These are phyloP conservation scores for Cymbopogon citratus DNA, from an alignment of 176 grass and related monocot genomes.

Conservation along the genomic window DNA sequence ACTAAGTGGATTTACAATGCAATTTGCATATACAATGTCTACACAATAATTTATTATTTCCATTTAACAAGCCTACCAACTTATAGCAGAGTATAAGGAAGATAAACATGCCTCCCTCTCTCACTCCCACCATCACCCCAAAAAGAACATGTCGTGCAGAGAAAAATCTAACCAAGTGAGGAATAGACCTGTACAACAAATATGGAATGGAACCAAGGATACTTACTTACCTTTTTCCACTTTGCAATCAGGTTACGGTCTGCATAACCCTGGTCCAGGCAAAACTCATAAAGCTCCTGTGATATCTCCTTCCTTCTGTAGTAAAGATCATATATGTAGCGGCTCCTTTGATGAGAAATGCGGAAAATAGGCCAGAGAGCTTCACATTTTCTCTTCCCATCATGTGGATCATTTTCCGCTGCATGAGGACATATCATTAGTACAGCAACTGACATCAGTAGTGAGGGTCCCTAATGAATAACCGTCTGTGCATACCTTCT, in stretches of 20 bases:
- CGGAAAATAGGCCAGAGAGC: constrained; percentile 84
- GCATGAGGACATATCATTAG: neutral
- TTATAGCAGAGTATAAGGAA: neutral
- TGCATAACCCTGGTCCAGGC: constrained; percentile 77
- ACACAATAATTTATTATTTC: neutral
- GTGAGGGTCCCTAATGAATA: neutral
- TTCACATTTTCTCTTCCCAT: constrained; percentile 89
- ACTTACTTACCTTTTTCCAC: constrained; percentile 68
- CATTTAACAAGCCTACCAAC: neutral
- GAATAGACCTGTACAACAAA: neutral
- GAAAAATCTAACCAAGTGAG: neutral
- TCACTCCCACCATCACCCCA: neutral
- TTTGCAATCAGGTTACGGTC: constrained; percentile 92
- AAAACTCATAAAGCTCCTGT: constrained; percentile 77
- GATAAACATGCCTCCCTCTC: neutral
- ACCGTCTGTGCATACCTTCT: constrained; percentile 39
- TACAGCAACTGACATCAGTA: neutral
- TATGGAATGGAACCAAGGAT: neutral
- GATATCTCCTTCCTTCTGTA: constrained; percentile 92
- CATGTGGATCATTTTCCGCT: constrained; percentile 96
- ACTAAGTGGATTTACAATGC: neutral
- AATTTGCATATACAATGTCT: neutral
- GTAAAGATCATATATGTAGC: constrained; percentile 87
- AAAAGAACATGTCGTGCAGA: neutral
- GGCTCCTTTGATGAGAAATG: constrained; percentile 80